Conservation (phyloP, 2,329 filamentous ascomycete species). For the Volutella citrinella region DNA sequence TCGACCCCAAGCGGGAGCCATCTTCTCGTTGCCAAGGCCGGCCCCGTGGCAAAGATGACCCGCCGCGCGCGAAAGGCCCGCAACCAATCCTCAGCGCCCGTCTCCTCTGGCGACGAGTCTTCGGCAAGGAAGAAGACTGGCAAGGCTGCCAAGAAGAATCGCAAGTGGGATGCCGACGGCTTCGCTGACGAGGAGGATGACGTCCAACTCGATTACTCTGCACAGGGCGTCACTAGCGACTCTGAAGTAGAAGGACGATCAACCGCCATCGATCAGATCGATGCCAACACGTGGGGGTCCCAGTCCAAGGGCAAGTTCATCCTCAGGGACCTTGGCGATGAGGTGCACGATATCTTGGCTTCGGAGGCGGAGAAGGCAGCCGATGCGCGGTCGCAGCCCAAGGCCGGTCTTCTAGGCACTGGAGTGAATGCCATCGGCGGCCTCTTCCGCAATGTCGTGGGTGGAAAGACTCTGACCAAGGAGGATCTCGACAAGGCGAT, state of each 20-base stretch:
- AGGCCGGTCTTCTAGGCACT: conserved; percentile 70
- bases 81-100: conserved; percentile 63
- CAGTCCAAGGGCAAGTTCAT: conserved; percentile 91
- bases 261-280: conserved; percentile 68
- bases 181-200: conserved; percentile 79
- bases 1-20: conserved; percentile 68
- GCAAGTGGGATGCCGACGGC: conserved; percentile 91
- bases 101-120: conserved; percentile 82
- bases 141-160: conserved; percentile 79
- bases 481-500: conserved; percentile 88
- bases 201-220: conserved; percentile 84
- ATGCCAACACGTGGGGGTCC: conserved; percentile 79
- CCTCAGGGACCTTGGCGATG: conserved; percentile 86
- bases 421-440: conserved; percentile 80
- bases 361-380: conserved; percentile 62
- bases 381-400: conserved; percentile 43
- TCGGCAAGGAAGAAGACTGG: conserved; percentile 49
- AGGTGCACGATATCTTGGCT: conserved; percentile 86
- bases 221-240: conserved; percentile 50
- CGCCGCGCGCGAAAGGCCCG: conserved; percentile 70
- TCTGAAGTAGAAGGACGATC: conserved; percentile 52
- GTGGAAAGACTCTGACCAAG: conserved; percentile 87
- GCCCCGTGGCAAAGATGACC: conserved; percentile 74
- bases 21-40: conserved; percentile 65
- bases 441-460: conserved; percentile 91